phyloP scores from a whole-genome alignment of 192 early-diverging fungal species.

The Coemansia brasiliensis region DNA sequence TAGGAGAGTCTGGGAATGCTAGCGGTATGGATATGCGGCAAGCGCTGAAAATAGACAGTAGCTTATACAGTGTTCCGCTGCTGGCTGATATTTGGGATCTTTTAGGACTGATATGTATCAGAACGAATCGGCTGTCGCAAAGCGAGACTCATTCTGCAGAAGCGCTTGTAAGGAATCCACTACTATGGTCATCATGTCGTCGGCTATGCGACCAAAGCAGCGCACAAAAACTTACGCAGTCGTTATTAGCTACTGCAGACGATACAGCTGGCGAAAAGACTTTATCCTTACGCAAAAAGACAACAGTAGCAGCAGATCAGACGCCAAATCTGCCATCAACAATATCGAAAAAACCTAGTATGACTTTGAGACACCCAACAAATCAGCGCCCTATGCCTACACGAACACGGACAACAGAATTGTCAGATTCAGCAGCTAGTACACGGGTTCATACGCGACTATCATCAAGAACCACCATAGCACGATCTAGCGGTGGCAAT shows the following conservation, averaged over 20 bases:
- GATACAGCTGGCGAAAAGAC: too few species aligned
- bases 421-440: constrained; percentile 6
- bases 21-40: constrained; percentile 19
- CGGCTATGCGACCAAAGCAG: constrained; percentile 43
- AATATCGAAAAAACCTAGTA: not conserved
- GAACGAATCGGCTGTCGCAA: constrained; percentile 37
- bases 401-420: not conserved
- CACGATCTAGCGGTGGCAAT: not conserved
- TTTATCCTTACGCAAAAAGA: not conserved
- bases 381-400: not conserved
- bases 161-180: constrained; percentile 41
- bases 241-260: constrained; percentile 6
- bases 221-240: constrained; percentile 11
- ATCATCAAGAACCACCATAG: not conserved
- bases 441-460: constrained; percentile 19
- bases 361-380: not conserved
- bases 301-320: not conserved
- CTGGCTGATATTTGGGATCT: constrained; percentile 38
- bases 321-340: constrained; percentile 6
- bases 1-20: constrained; percentile 21
- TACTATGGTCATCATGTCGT: constrained; percentile 51
- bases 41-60: not conserved
- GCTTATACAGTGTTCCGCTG: constrained; percentile 27
- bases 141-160: constrained; percentile 40
- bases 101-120: constrained; percentile 48